A percentile compares a stretch with the other conserved stretches of the same genome.
Evolutionary conservation across 2,329 filamentous ascomycete genomes (phyloP).

Genomic region (Botrytis medusae): DNA sequence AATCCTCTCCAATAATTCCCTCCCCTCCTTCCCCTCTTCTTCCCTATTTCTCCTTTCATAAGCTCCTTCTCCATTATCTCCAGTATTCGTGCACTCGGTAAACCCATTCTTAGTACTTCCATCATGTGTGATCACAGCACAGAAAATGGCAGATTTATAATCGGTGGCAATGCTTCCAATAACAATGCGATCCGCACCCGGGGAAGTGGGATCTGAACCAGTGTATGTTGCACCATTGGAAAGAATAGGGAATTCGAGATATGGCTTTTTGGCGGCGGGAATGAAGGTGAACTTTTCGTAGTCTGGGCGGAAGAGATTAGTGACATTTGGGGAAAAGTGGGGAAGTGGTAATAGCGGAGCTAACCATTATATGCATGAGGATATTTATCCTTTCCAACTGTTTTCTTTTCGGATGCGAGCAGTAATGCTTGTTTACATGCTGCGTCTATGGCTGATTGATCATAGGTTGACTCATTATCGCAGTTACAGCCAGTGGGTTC

Average conservation of each 20-base stretch:
- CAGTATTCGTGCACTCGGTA: slow-evolving; percentile 37
- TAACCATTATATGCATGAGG: slow-evolving; percentile 40
- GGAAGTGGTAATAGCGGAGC: too few relatives aligned
- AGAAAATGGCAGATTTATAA: slow-evolving; percentile 37
- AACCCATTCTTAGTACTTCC: slow-evolving; percentile 38
- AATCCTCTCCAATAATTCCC: slow-evolving; percentile 30
- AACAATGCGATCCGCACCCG: slow-evolving; percentile 39
- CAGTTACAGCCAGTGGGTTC: slow-evolving; percentile 32
- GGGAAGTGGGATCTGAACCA: slow-evolving; percentile 33
- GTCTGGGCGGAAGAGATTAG: slow-evolving; percentile 24
- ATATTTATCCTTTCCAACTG: slow-evolving; percentile 36
- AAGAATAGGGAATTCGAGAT: slow-evolving; percentile 40
- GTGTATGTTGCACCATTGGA: slow-evolving; percentile 28
- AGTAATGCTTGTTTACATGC: slow-evolving; percentile 34
- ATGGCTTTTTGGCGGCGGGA: slow-evolving; percentile 35
- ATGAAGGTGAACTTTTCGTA: slow-evolving; percentile 40
- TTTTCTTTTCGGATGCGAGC: slow-evolving; percentile 34
- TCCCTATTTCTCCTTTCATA: slow-evolving; percentile 20
- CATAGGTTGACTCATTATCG: slow-evolving; percentile 33
- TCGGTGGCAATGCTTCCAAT: slow-evolving; percentile 38
- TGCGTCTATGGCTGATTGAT: slow-evolving; percentile 32
- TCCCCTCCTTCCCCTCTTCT: slow-evolving; percentile 24
- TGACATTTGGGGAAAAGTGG: background rate
- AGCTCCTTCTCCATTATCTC: slow-evolving; percentile 26
- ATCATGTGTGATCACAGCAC: slow-evolving; percentile 39